These are phyloP conservation scores for Scenedesmus sp. DNA, from an alignment of 163 green algal species.

Conservation along the genomic window DNA sequence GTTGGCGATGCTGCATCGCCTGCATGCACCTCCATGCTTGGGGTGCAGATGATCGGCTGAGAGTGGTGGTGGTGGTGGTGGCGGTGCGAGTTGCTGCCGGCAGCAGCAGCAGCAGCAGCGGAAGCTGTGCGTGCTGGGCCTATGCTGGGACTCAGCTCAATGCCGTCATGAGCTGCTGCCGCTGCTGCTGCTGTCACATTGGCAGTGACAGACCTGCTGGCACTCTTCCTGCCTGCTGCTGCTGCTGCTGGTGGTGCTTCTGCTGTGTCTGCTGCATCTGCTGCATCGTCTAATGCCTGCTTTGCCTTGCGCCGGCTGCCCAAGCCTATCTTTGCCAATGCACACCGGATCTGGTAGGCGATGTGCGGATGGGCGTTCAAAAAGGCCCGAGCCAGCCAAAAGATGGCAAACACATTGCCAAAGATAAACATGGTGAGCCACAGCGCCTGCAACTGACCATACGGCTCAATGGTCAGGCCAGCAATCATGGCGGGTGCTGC, in stretches of 20 bases:
- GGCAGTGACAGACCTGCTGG: neutral
- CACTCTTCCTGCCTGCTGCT: neutral
- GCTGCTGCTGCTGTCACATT: slow-evolving; percentile 21
- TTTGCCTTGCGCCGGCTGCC: neutral
- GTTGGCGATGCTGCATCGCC: neutral
- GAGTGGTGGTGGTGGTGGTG: slow-evolving; percentile 28
- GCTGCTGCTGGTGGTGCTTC: neutral
- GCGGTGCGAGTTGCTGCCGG: neutral
- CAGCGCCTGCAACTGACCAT: neutral
- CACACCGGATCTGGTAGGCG: neutral
- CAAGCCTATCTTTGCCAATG: neutral
- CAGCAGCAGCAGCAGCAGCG: neutral
- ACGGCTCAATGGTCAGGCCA: slow-evolving; percentile 33
- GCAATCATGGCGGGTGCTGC: neutral
- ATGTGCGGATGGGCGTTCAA: slow-evolving; percentile 45
- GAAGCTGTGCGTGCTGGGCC: neutral
- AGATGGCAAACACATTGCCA: slow-evolving; percentile 24
- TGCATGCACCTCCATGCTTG: neutral
- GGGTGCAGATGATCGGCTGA: slow-evolving; percentile 16
- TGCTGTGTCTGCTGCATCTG: neutral
- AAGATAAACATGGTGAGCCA: slow-evolving; percentile 36
- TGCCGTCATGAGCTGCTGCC: neutral
- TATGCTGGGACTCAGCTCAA: neutral
- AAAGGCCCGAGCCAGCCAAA: slow-evolving; percentile 26
- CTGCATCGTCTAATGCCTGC: too few relatives aligned